These are phyloP conservation scores for Botrytis paeoniae DNA, from an alignment of 2,329 filamentous ascomycete genomes.

Conservation along the genomic window DNA sequence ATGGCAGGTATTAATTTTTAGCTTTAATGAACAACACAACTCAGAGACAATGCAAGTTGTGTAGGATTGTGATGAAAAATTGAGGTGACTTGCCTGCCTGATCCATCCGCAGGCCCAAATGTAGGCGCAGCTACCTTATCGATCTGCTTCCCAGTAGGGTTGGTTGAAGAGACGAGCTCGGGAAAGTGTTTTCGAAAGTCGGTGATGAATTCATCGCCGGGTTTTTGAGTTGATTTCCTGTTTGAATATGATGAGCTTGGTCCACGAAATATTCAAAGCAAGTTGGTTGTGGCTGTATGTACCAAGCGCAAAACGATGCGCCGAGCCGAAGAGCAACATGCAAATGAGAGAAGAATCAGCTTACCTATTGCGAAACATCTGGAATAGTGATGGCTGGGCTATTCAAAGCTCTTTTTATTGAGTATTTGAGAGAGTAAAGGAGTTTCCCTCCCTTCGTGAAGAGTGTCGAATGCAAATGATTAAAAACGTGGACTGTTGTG, in stretches of 20 bases:
- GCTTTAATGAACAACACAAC: background rate
- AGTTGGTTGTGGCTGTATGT: background rate
- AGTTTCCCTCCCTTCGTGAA: background rate
- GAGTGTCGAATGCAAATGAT: background rate
- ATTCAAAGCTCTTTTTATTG: conserved; percentile 25
- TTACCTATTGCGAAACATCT: conserved; percentile 42
- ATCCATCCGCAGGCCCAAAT: conserved; percentile 28
- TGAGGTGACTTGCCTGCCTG: conserved; percentile 29
- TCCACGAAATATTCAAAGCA: background rate
- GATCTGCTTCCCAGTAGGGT: conserved; percentile 43
- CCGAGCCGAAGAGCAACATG: background rate
- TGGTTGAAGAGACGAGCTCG: conserved; percentile 57
- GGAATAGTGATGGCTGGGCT: conserved; percentile 26
- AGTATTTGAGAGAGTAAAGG: background rate
- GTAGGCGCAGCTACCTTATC: conserved; percentile 26
- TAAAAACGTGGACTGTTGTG: background rate
- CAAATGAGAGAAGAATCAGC: conserved; percentile 5
- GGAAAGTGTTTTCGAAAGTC: conserved; percentile 83
- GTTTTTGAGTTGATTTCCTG: conserved; percentile 70
- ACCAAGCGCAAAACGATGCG: background rate
- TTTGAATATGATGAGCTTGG: conserved; percentile 36
- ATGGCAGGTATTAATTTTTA: background rate
- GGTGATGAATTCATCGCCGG: conserved; percentile 77
- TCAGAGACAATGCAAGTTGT: background rate
- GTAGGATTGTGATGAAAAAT: background rate